Evolutionary conservation across 2,329 filamentous ascomycete genomes (phyloP).

Genomic region (Westerdykella ornata): DNA sequence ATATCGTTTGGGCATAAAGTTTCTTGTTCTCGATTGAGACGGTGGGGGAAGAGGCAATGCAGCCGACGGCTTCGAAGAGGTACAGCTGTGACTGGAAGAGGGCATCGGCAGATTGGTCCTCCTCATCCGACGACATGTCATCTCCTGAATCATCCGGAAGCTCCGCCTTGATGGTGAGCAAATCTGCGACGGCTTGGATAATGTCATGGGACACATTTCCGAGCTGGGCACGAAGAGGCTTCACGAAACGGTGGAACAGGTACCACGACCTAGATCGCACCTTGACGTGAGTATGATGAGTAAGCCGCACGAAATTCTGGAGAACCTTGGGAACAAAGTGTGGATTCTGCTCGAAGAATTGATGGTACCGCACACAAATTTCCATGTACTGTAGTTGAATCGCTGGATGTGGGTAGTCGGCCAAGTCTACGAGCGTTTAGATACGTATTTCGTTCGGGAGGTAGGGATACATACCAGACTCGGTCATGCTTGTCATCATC

Average conservation of each 20-base stretch:
- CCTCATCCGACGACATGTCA: constrained; percentile 92
- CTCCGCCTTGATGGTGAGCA: constrained; percentile 86
- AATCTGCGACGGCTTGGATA: constrained; percentile 80
- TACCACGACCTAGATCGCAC: constrained; percentile 94
- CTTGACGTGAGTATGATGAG: constrained; percentile 80
- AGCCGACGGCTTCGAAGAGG: constrained; percentile 90
- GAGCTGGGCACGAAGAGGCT: constrained; percentile 74
- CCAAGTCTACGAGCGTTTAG: constrained; percentile 57
- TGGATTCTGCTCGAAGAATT: constrained; percentile 82
- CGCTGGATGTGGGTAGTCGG: constrained; percentile 79
- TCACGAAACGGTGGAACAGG: constrained; percentile 86
- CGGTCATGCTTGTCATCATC: constrained; percentile 95
- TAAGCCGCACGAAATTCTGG: constrained; percentile 83
- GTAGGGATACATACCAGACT: constrained; percentile 60
- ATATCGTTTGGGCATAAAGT: constrained; percentile 76
- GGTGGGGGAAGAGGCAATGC: constrained; percentile 73
- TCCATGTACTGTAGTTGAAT: constrained; percentile 98
- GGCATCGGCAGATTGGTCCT: constrained; percentile 81
- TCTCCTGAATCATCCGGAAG: constrained; percentile 70
- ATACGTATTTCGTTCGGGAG: not conserved
- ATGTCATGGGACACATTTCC: constrained; percentile 87
- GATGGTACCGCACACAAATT: constrained; percentile 88
- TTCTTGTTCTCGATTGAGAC: constrained; percentile 81
- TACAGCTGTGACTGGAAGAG: constrained; percentile 87
- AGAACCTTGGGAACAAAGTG: constrained; percentile 78